phyloP scores from a whole-genome alignment of 495 filamentous ascomycete genomes.

The Hypoxylon perforatum region DNA sequence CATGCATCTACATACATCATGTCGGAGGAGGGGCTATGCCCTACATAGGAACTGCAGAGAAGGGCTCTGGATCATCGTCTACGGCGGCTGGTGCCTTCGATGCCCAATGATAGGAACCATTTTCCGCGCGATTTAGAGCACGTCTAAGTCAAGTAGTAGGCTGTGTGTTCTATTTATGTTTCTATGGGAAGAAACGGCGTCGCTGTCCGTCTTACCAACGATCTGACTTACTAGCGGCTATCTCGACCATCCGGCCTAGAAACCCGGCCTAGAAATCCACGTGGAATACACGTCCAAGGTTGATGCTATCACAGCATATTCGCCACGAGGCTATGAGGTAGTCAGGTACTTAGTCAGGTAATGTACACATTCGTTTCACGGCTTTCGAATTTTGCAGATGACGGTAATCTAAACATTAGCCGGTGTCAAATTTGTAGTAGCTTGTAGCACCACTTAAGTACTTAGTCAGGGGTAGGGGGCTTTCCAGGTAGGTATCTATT shows the following conservation, averaged over 20 bases:
- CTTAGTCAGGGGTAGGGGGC: not conserved
- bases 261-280: no score
- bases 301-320: no score
- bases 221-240: no score
- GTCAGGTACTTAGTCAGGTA: no score
- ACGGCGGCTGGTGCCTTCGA: not conserved
- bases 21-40: conserved; percentile 23
- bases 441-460: not conserved
- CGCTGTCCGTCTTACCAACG: no score
- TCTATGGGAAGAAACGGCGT: no score
- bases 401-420: not conserved
- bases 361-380: no score
- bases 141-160: not conserved
- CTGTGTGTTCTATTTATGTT: not conserved
- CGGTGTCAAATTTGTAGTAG: not conserved
- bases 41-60: conserved; percentile 23
- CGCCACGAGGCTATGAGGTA: no score
- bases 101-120: not conserved
- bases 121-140: not conserved
- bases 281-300: no score
- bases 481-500: no score
- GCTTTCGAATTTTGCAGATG: no score
- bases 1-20: conserved; percentile 31
- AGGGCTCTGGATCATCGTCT: not conserved
- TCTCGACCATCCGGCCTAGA: no score